A percentile compares a stretch with the other conserved stretches of the same genome.
phyloP scores from a whole-genome alignment of 2,329 filamentous ascomycete species.

The Ceratocystis ficicola region DNA sequence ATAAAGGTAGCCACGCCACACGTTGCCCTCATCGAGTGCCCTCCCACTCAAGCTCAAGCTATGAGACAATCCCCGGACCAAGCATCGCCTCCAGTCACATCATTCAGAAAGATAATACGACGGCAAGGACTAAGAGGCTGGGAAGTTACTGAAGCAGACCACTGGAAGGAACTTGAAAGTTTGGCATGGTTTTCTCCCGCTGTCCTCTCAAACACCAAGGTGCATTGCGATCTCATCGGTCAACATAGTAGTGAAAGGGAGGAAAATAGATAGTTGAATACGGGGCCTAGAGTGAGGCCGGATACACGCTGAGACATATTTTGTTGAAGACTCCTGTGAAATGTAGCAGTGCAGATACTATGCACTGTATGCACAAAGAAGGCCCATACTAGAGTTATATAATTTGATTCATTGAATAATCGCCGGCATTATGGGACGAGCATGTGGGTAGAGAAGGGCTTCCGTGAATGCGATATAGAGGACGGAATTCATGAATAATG shows the following conservation, averaged over 20 bases:
- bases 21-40: not conserved
- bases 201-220: not conserved
- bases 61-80: not conserved
- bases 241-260: not conserved
- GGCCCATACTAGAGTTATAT: too few species aligned
- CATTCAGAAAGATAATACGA: not conserved
- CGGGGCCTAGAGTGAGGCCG: not conserved
- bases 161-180: conserved; percentile 13
- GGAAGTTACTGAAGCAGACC: conserved; percentile 1
- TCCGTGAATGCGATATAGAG: too few species aligned
- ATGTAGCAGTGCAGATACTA: not conserved
- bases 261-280: not conserved
- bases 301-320: not conserved
- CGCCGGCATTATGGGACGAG: too few species aligned
- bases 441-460: too few species aligned
- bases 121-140: not conserved
- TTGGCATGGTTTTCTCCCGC: not conserved
- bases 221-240: not conserved
- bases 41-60: not conserved
- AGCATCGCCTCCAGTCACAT: not conserved
- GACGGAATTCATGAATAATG: too few species aligned
- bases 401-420: too few species aligned
- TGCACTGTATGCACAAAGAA: too few species aligned
- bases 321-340: not conserved
- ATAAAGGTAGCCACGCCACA: not conserved